Evolutionary conservation across 2,329 filamentous ascomycete genomes (phyloP).

Genomic region (Aphanocladium album): DNA sequence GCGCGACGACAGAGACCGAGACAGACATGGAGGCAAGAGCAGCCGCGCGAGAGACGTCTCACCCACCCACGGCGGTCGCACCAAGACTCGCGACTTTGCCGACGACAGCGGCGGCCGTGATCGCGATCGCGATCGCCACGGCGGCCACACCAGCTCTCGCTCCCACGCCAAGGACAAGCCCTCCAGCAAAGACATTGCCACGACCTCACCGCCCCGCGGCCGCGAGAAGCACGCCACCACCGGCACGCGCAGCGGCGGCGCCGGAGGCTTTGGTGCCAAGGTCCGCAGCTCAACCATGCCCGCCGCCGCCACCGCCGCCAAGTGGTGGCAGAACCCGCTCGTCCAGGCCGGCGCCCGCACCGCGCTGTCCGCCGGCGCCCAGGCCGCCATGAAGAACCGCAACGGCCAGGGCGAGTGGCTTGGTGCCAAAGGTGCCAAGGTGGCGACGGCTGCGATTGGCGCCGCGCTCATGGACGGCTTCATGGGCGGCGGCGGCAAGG

Average conservation of each 20-base stretch:
- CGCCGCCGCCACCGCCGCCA: slow-evolving; percentile 22
- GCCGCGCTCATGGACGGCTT: slow-evolving; percentile 45
- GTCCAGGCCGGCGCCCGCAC: slow-evolving; percentile 40
- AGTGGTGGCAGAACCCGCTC: slow-evolving; percentile 35
- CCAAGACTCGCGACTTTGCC: not conserved
- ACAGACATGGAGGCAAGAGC: not conserved
- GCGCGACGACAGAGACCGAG: slow-evolving; percentile 4
- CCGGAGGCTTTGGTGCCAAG: slow-evolving; percentile 12
- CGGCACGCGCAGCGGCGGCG: slow-evolving; percentile 11
- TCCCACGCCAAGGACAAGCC: slow-evolving; percentile 5
- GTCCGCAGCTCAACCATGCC: slow-evolving; percentile 31
- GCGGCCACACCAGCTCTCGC: not conserved
- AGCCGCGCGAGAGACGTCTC: slow-evolving; percentile 1
- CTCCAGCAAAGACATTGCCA: slow-evolving; percentile 3
- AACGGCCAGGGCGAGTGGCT: slow-evolving; percentile 42
- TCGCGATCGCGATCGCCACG: not conserved
- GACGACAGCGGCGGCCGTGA: not conserved
- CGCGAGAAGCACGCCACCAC: slow-evolving; percentile 20
- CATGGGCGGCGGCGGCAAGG: slow-evolving; percentile 27
- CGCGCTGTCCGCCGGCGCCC: slow-evolving; percentile 43
- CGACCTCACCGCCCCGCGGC: not conserved
- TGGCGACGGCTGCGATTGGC: slow-evolving; percentile 44
- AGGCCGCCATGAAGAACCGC: slow-evolving; percentile 43
- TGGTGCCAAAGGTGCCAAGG: slow-evolving; percentile 43
- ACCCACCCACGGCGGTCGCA: not conserved